Percentiles rank a stretch among this genome's conserved stretches.
Evolutionary conservation across 2,329 filamentous ascomycete genomes (phyloP).

Genomic region (Geoglossum cookeanum): DNA sequence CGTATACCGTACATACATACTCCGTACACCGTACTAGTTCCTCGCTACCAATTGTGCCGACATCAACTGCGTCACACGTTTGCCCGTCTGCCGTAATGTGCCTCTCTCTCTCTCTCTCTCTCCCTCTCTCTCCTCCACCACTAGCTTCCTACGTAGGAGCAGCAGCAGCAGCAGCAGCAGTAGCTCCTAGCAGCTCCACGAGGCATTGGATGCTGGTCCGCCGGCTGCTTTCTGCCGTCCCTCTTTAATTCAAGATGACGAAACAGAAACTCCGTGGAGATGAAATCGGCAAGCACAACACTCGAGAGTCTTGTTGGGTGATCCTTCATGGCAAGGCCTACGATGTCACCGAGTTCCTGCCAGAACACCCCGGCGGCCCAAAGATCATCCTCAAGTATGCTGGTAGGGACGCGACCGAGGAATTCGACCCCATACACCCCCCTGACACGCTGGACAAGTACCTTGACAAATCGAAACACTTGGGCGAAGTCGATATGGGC

Average conservation of each 20-base stretch:
- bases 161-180: too few relatives aligned
- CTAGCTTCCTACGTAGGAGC: too few relatives aligned
- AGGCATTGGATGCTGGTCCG: too few relatives aligned
- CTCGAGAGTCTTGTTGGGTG: conserved; percentile 73
- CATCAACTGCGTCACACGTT: too few relatives aligned
- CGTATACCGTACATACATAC: too few relatives aligned
- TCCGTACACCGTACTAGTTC: too few relatives aligned
- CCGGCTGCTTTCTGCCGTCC: too few relatives aligned
- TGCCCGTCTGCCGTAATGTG: too few relatives aligned
- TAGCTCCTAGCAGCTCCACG: too few relatives aligned
- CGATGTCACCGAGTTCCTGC: conserved; percentile 79
- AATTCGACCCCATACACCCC: conserved; percentile 77
- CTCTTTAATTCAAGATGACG: neutral
- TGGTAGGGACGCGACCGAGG: conserved; percentile 82
- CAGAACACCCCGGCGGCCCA: conserved; percentile 75
- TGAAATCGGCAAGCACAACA: conserved; percentile 56
- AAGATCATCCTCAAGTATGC: conserved; percentile 96
- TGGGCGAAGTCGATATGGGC: conserved; percentile 75
- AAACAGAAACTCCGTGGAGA: conserved; percentile 27
- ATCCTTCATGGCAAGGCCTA: conserved; percentile 77
- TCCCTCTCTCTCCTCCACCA: too few relatives aligned
- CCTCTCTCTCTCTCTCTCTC: too few relatives aligned
- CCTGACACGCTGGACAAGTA: conserved; percentile 73
- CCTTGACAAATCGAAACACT: conserved; percentile 66
- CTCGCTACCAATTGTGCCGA: too few relatives aligned